phyloP scores from a whole-genome alignment of 192 early-diverging fungal species.

The Entomortierella beljakovae region DNA sequence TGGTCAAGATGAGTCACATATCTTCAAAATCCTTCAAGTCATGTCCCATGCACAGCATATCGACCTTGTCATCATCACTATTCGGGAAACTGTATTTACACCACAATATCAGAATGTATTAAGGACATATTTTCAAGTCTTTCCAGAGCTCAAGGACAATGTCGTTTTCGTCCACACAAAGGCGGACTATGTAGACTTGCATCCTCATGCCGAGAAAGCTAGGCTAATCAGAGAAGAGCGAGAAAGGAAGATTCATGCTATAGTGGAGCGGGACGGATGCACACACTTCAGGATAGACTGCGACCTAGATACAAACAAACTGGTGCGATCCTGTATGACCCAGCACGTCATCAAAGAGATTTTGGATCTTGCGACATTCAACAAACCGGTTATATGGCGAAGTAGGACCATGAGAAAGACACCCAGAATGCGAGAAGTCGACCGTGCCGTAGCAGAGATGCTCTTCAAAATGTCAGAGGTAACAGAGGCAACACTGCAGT shows the following conservation, averaged over 20 bases:
- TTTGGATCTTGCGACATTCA: neutral
- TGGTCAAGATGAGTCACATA: neutral
- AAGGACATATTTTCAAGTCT: neutral
- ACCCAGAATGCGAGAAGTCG: neutral
- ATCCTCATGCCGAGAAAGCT: neutral
- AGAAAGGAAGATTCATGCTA: neutral
- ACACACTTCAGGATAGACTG: slow-evolving; percentile 1
- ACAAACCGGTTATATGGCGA: neutral
- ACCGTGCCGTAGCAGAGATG: neutral
- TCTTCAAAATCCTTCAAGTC: neutral
- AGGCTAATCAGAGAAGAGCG: neutral
- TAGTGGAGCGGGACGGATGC: neutral
- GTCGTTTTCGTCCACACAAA: neutral
- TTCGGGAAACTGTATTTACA: neutral
- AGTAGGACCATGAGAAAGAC: neutral
- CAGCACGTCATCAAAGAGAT: neutral
- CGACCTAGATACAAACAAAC: neutral
- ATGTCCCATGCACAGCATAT: neutral
- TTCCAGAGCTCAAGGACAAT: neutral
- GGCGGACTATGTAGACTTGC: neutral
- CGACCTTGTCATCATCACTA: neutral
- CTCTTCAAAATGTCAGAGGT: neutral
- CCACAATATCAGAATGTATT: neutral
- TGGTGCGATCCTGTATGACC: neutral
- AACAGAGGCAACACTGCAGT: neutral